Evolutionary conservation across 257 asterid genomes (phyloP).

Genomic region (Nicotiana tabacum): DNA sequence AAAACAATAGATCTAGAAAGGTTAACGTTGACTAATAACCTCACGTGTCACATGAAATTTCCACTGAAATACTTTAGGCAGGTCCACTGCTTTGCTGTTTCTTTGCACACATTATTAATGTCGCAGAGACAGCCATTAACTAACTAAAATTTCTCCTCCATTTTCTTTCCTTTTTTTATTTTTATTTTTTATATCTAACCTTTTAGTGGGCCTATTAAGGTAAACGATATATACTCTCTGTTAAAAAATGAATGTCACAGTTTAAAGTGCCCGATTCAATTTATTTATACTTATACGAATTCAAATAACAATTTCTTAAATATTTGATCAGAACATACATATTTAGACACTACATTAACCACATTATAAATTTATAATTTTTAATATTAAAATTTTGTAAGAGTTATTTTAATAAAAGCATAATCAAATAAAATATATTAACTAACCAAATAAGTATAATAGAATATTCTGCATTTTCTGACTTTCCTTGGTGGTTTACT

Average conservation of each 20-base stretch:
- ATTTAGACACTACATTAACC: too few species aligned
- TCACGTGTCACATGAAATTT: neutral
- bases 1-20: neutral
- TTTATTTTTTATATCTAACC: too few species aligned
- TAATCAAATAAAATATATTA: neutral
- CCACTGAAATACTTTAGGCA: neutral
- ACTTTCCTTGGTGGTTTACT: neutral
- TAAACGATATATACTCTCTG: too few species aligned
- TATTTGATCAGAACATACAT: neutral
- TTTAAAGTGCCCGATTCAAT: neutral
- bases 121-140: neutral
- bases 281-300: neutral
- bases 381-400: neutral
- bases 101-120: neutral
- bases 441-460: slow-evolving; percentile 11
- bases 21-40: neutral
- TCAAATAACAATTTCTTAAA: neutral
- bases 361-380: too few species aligned
- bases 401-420: too few species aligned
- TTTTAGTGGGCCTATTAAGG: too few species aligned
- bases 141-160: neutral
- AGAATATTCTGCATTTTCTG: neutral
- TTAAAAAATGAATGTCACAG: neutral
- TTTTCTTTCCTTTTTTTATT: neutral
- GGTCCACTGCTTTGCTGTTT: neutral